A percentile compares a stretch with the other conserved stretches of the same genome.
phyloP scores from a whole-genome alignment of 371 early-diverging fungal species.

The Mucor saturninus region DNA sequence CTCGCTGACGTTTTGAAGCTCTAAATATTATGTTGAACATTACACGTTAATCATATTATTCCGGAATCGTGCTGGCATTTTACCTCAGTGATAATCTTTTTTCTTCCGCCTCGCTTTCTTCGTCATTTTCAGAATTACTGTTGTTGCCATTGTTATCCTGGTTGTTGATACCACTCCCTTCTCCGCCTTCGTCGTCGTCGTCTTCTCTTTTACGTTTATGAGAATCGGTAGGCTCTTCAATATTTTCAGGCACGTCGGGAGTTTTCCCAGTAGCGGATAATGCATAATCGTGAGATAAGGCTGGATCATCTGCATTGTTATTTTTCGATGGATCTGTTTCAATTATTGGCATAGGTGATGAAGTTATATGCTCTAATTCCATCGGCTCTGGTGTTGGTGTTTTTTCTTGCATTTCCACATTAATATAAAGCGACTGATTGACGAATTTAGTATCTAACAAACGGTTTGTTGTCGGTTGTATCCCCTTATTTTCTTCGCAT shows the following conservation, averaged over 20 bases:
- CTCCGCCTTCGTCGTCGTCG: conserved; percentile 2
- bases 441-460: conserved; percentile 1
- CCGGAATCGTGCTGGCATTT: neutral
- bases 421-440: conserved; percentile 11
- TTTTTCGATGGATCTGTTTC: neutral
- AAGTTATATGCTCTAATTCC: neutral
- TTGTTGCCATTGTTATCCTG: conserved; percentile 18
- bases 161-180: neutral
- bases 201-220: conserved; percentile 19
- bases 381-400: conserved; percentile 1
- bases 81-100: conserved; percentile 59
- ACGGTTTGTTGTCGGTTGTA: neutral
- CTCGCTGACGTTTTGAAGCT: conserved; percentile 63
- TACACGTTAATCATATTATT: neutral
- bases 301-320: neutral
- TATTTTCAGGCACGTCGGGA: neutral
- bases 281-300: neutral
- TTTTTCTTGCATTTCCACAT: conserved; percentile 5
- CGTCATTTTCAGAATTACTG: conserved; percentile 30
- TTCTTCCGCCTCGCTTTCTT: conserved; percentile 47
- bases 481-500: neutral
- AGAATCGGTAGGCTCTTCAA: neutral
- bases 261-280: neutral
- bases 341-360: neutral
- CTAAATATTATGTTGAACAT: conserved; percentile 27